Base-by-base conservation (phyloP, 805 yeast species). In the Lipomyces mesembrius region DNA sequence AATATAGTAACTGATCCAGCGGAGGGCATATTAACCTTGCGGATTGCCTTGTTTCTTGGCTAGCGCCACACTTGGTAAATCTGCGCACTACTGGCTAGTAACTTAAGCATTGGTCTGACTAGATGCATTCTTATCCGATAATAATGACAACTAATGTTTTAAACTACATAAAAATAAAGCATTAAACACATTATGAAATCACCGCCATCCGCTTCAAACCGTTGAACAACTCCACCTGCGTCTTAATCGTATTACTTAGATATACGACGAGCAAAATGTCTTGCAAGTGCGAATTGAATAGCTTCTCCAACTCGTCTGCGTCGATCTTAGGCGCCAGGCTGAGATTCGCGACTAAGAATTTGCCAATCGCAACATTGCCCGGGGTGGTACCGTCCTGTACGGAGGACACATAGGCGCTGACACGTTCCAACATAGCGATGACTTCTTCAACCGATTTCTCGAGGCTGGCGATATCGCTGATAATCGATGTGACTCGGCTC, bases 261-360 rank as follows among this genome's bases (percentile, higher is more conserved):
- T 88, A 90, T 76, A 90, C 94, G 70, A 92, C 84, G 87, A 91
- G 85, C 68, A 90, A 82, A 55, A 91, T 87, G 74, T 92, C 97
- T 77, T 90, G 92, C 76, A 88, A 82, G 77, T 90, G 92, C 49
- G 85, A 83, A 75, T 85, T 86, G 82, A 91, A 87, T 69, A 87
- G 83, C 70, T 82, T 78, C 75, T 85, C 86, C 73, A 89, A 81
- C 60, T 83, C 82, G 57, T 84, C 85, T 69, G 82, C 73, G 69
- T 85, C 82, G 1, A 78, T 69, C 51, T 76, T 74, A 14, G 84
- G 83, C 27, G 78, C 74, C 60, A 77, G 71, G 32, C 79, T 71
- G 63, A 81, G 72, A 27, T 74, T 74, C 71, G 87, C 82, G 76
- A 88, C 81, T 74, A 92, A 83, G 69, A 82, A 82, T 76, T 89